Conservation (phyloP, 1,139 yeast genomes). For the Lipomyces yarrowii region DNA sequence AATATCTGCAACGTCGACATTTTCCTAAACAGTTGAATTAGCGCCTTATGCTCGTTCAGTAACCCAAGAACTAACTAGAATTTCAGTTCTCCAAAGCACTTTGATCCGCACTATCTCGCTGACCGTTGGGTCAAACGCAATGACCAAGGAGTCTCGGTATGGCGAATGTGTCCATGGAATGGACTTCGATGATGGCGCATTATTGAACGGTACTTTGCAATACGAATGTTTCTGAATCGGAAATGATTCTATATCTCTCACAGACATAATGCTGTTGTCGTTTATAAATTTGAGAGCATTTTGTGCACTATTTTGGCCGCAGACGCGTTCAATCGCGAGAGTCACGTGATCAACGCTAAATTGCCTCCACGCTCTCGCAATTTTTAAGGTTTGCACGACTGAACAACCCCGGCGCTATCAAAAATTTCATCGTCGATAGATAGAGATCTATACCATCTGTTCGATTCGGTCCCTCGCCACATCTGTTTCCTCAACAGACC, state of each 20-base stretch:
- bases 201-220: conserved; percentile 15
- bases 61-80: conserved; percentile 12
- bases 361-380: background rate
- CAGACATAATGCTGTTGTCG: background rate
- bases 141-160: conserved; percentile 23
- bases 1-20: conserved; percentile 15
- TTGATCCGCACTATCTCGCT: conserved; percentile 2
- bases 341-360: background rate
- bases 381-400: background rate
- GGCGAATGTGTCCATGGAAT: conserved; percentile 28
- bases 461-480: background rate
- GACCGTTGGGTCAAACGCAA: conserved; percentile 11
- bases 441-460: background rate
- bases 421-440: background rate
- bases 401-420: background rate
- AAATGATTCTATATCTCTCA: conserved; percentile 6
- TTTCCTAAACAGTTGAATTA: conserved; percentile 9
- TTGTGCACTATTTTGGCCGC: too few species aligned
- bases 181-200: conserved; percentile 2
- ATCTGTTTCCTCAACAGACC: background rate
- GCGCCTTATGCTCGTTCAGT: background rate
- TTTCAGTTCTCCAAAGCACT: conserved; percentile 18
- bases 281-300: too few species aligned
- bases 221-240: conserved; percentile 22
- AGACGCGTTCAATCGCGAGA: background rate